Conservation (phyloP, 2,329 filamentous ascomycete genomes). For the Pseudogymnoascus sp. region DNA sequence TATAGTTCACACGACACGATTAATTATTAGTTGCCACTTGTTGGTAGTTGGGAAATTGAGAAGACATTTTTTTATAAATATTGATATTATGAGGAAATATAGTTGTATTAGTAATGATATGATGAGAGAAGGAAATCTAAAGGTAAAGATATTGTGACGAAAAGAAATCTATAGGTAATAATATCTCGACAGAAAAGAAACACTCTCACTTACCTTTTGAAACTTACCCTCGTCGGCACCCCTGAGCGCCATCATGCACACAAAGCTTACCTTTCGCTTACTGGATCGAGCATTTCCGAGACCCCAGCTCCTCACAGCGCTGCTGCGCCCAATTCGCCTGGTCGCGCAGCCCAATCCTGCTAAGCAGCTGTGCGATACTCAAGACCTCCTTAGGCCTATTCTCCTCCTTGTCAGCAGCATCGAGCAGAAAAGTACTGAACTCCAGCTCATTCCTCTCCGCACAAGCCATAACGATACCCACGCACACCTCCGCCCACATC, state of each 20-base stretch:
- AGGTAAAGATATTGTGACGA: not conserved
- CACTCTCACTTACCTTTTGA: not conserved
- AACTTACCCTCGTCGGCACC: not conserved
- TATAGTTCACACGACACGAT: conserved; percentile 7
- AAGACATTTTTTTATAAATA: not conserved
- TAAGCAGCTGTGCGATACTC: not conserved
- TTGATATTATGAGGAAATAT: not conserved
- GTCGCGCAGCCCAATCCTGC: not conserved
- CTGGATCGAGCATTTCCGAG: not conserved
- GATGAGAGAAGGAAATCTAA: not conserved
- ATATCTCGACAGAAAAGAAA: not conserved
- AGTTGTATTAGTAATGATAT: not conserved
- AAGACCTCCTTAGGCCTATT: not conserved
- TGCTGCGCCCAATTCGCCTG: not conserved
- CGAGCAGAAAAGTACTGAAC: not conserved
- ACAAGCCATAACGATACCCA: not conserved
- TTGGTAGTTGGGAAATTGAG: not conserved
- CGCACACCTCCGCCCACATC: not conserved
- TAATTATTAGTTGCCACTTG: not conserved
- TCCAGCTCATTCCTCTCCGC: not conserved
- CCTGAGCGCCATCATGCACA: not conserved
- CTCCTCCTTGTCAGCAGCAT: not conserved
- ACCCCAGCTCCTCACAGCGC: not conserved
- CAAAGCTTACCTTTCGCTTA: not conserved
- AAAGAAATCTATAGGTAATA: not conserved